Conservation (phyloP, 345 rosid genomes). For the Dipteronia sinensis region DNA sequence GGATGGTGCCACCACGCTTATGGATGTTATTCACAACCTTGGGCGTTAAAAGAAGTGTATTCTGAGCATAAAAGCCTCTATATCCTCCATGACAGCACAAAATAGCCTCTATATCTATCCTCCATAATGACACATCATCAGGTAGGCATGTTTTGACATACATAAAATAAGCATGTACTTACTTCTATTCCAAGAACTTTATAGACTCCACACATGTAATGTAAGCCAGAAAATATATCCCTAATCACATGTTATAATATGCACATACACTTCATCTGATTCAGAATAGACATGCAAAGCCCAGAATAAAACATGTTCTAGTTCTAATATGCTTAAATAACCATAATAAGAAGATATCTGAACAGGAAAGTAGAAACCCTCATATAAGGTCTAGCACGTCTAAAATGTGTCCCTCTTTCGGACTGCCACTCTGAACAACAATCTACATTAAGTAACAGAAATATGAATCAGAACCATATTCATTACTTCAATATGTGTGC, state of each 20-base stretch:
- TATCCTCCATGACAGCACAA: conserved; percentile 69
- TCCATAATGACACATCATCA: neutral
- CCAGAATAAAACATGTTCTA: too few species aligned
- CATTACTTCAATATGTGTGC: too few species aligned
- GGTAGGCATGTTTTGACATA: too few species aligned
- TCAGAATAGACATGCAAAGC: too few species aligned
- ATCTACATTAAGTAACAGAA: too few species aligned
- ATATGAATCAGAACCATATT: too few species aligned
- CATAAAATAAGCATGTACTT: conserved; percentile 15
- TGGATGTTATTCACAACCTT: conserved; percentile 81
- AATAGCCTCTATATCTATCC: neutral
- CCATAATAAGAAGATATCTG: too few species aligned
- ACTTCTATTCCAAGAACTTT: conserved; percentile 80
- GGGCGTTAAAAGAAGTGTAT: conserved; percentile 64
- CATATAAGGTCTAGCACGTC: conserved; percentile 92
- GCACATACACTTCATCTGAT: too few species aligned
- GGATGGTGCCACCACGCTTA: conserved; percentile 46
- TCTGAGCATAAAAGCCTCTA: conserved; percentile 80
- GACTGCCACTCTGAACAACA: too few species aligned
- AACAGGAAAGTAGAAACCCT: conserved; percentile 39
- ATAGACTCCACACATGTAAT: conserved; percentile 79
- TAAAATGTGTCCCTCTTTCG: conserved; percentile 55
- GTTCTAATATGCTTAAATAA: too few species aligned
- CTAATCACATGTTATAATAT: too few species aligned
- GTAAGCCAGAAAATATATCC: conserved; percentile 16